Percentiles rank a stretch among this genome's conserved stretches.
Evolutionary conservation across 2,329 filamentous ascomycete species (phyloP).

Genomic region (Aspergillus costaricaensis): DNA sequence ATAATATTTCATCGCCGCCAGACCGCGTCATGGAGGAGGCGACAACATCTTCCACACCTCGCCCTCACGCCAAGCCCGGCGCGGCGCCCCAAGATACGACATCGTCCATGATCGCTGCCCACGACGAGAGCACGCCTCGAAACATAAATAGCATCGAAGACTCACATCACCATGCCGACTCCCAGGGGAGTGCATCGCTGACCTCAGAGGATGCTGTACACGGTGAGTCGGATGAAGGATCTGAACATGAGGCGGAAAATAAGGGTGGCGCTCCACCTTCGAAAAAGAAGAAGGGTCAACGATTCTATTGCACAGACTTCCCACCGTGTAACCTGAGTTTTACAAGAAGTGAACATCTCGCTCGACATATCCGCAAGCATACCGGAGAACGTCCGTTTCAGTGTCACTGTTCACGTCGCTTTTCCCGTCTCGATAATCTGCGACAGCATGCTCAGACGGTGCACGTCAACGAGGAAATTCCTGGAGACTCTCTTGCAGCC

Average conservation of each 20-base stretch:
- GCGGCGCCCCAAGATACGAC: conserved; percentile 35
- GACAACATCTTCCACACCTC: conserved; percentile 59
- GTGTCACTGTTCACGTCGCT: conserved; percentile 90
- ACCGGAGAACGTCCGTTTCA: conserved; percentile 96
- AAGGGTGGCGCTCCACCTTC: conserved; percentile 67
- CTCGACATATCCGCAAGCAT: conserved; percentile 96
- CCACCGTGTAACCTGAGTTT: conserved; percentile 94
- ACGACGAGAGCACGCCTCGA: conserved; percentile 48
- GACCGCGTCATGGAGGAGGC: conserved; percentile 52
- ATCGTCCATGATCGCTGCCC: conserved; percentile 25
- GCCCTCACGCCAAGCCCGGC: conserved; percentile 45
- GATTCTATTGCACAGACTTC: conserved; percentile 94
- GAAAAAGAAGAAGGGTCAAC: conserved; percentile 95
- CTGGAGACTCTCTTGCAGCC: conserved; percentile 86
- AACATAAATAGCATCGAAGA: conserved; percentile 41
- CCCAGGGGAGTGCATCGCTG: conserved; percentile 47
- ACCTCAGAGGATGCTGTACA: conserved; percentile 69
- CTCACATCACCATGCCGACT: conserved; percentile 39
- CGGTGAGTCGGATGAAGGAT: conserved; percentile 69
- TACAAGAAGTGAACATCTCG: conserved; percentile 91
- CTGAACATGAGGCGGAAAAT: conserved; percentile 66
- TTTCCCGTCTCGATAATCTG: conserved; percentile 91
- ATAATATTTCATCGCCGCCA: conserved; percentile 54
- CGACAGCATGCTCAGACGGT: conserved; percentile 97
- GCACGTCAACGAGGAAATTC: conserved; percentile 96